A percentile compares a stretch with the other conserved stretches of the same genome.
Conservation (phyloP, 169 alveolate genomes). For the Neospora caninum region DNA sequence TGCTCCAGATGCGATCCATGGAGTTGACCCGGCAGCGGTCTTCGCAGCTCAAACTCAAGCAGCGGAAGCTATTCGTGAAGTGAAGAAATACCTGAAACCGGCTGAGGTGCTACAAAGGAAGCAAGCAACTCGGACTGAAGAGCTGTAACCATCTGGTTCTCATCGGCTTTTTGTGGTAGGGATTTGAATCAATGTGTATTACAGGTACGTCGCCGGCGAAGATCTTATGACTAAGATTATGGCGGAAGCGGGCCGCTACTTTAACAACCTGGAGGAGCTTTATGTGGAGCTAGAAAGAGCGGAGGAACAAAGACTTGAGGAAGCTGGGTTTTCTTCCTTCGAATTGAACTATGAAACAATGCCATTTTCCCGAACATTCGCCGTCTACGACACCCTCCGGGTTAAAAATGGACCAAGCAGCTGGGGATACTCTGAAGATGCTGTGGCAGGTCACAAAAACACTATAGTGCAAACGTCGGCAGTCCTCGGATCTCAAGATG, state of each 20-base stretch:
- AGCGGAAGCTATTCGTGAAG: conserved; percentile 60
- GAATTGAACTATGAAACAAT: conserved; percentile 54
- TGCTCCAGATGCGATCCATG: conserved; percentile 72
- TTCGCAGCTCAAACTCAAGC: conserved; percentile 71
- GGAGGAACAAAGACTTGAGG: conserved; percentile 71
- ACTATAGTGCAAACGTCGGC: conserved; percentile 72
- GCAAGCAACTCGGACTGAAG: conserved; percentile 62
- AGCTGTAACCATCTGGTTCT: conserved; percentile 36
- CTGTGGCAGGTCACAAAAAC: conserved; percentile 60
- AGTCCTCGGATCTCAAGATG: conserved; percentile 66
- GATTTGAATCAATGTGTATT: not conserved
- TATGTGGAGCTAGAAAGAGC: conserved; percentile 60
- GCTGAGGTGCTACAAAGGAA: conserved; percentile 69
- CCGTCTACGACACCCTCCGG: conserved; percentile 68
- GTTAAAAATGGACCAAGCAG: conserved; percentile 73
- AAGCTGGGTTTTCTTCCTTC: conserved; percentile 73
- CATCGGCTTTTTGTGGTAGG: not conserved
- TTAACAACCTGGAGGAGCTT: conserved; percentile 59
- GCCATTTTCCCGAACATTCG: conserved; percentile 71
- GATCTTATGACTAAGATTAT: conserved; percentile 67
- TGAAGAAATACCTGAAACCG: conserved; percentile 68
- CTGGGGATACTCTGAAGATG: conserved; percentile 77
- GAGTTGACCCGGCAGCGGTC: conserved; percentile 73
- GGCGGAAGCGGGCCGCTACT: conserved; percentile 67
- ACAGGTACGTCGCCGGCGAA: conserved; percentile 66